These are phyloP conservation scores for Terana coerulea DNA, from an alignment of 768 basidiomycete species.

Conservation along the genomic window DNA sequence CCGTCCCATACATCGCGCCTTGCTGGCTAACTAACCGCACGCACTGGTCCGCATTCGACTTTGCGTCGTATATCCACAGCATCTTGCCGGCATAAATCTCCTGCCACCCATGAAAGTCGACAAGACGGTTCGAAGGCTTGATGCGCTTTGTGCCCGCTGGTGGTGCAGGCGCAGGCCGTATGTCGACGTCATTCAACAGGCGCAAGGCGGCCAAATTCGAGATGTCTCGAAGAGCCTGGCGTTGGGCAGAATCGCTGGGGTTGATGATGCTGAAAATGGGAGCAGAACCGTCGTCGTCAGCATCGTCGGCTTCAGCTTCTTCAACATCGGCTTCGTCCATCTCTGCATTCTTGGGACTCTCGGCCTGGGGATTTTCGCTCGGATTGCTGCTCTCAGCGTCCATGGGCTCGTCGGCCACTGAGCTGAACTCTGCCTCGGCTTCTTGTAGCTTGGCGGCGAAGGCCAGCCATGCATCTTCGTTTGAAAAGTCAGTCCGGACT, in stretches of 20 bases:
- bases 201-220: conserved; percentile 68
- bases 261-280: conserved; percentile 53
- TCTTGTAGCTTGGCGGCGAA: conserved; percentile 49
- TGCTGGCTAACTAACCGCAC: conserved; percentile 60
- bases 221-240: conserved; percentile 39
- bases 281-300: conserved; percentile 6
- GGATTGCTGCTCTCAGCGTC: conserved; percentile 22
- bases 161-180: conserved; percentile 49
- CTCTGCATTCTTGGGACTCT: conserved; percentile 15
- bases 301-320: conserved; percentile 28
- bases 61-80: conserved; percentile 72
- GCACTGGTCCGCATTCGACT: conserved; percentile 63
- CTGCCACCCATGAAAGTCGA: conserved; percentile 64
- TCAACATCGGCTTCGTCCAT: conserved; percentile 28
- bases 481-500: conserved; percentile 68
- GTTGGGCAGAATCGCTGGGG: conserved; percentile 35
- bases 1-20: conserved; percentile 64
- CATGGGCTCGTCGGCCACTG: conserved; percentile 11
- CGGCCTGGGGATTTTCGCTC: no score
- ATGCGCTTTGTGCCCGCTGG: conserved; percentile 44
- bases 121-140: conserved; percentile 50
- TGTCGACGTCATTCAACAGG: conserved; percentile 67
- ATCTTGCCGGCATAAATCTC: conserved; percentile 67
- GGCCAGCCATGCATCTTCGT: conserved; percentile 61
- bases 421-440: conserved; percentile 54